Evolutionary conservation across 2,329 filamentous ascomycete species (phyloP).

Genomic region (Ascochyta clinopodiicola): DNA sequence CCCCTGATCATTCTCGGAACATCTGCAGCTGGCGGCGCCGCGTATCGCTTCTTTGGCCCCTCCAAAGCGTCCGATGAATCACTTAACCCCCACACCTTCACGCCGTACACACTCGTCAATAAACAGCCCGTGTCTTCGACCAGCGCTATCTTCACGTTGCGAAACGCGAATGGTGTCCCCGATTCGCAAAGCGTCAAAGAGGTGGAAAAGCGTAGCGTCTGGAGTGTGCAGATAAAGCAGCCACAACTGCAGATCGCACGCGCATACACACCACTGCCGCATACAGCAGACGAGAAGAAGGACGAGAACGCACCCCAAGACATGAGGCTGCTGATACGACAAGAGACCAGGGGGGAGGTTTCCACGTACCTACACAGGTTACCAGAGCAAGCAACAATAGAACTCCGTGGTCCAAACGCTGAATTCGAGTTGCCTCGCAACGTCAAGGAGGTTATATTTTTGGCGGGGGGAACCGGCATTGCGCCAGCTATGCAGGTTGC

Average conservation of each 20-base stretch:
- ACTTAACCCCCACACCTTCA: constrained; percentile 67
- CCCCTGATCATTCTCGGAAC: constrained; percentile 42
- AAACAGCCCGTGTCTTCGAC: constrained; percentile 70
- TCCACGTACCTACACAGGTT: constrained; percentile 78
- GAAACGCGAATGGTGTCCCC: constrained; percentile 44
- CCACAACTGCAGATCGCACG: constrained; percentile 91
- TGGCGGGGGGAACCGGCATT: constrained; percentile 92
- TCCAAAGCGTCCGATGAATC: constrained; percentile 35
- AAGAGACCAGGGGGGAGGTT: constrained; percentile 80
- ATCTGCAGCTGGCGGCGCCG: constrained; percentile 43
- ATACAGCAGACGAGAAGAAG: constrained; percentile 48
- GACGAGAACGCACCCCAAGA: constrained; percentile 44
- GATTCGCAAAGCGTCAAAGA: constrained; percentile 43
- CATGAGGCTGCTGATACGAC: constrained; percentile 79
- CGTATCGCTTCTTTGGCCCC: constrained; percentile 39
- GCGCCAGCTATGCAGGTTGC: constrained; percentile 86
- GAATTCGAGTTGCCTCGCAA: constrained; percentile 67
- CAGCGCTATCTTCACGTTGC: constrained; percentile 72
- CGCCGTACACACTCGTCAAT: constrained; percentile 68
- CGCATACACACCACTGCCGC: constrained; percentile 87
- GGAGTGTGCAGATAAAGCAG: constrained; percentile 93
- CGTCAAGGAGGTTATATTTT: constrained; percentile 72
- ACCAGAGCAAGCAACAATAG: constrained; percentile 67
- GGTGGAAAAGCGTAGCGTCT: constrained; percentile 70
- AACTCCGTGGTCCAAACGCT: constrained; percentile 78